Conservation (phyloP, 2,329 filamentous ascomycete species). For the Colletotrichum spaethianum region DNA sequence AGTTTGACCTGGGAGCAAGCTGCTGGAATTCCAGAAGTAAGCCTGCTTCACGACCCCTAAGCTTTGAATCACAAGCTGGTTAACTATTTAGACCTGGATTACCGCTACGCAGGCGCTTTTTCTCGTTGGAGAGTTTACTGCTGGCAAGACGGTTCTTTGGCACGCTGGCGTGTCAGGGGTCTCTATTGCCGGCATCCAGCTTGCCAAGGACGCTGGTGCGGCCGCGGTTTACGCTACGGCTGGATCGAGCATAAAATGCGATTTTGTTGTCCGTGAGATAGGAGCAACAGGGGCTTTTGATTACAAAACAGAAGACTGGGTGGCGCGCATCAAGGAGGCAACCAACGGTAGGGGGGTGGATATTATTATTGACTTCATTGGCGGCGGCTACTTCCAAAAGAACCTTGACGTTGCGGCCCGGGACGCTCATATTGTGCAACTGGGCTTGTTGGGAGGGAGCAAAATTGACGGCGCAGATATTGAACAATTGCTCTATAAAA, state of each 20-base stretch:
- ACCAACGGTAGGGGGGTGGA: constrained; percentile 87
- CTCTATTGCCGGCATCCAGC: constrained; percentile 89
- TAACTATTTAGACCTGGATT: constrained; percentile 86
- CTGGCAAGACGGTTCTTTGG: constrained; percentile 85
- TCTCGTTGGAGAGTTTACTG: constrained; percentile 80
- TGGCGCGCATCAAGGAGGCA: constrained; percentile 75
- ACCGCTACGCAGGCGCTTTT: constrained; percentile 93
- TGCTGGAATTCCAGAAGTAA: constrained; percentile 84
- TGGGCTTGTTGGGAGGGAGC: constrained; percentile 81
- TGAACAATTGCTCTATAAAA: constrained; percentile 79
- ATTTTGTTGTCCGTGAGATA: constrained; percentile 80
- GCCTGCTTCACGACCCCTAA: not conserved
- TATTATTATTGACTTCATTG: constrained; percentile 89
- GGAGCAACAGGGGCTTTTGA: constrained; percentile 87
- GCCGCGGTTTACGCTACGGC: constrained; percentile 84
- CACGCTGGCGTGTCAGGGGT: constrained; percentile 93
- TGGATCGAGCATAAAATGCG: constrained; percentile 83
- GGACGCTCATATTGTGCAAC: constrained; percentile 82
- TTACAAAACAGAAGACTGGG: constrained; percentile 85
- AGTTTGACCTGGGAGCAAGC: constrained; percentile 80
- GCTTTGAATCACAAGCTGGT: not conserved
- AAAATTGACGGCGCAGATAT: constrained; percentile 81
- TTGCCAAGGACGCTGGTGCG: constrained; percentile 77
- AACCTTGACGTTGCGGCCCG: constrained; percentile 82
- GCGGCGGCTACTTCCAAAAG: constrained; percentile 82